Evolutionary conservation across 176 grass and related monocot genomes (phyloP), one percentile per base, ranked within the genome.

Genomic region (Carex littledalei): DNA sequence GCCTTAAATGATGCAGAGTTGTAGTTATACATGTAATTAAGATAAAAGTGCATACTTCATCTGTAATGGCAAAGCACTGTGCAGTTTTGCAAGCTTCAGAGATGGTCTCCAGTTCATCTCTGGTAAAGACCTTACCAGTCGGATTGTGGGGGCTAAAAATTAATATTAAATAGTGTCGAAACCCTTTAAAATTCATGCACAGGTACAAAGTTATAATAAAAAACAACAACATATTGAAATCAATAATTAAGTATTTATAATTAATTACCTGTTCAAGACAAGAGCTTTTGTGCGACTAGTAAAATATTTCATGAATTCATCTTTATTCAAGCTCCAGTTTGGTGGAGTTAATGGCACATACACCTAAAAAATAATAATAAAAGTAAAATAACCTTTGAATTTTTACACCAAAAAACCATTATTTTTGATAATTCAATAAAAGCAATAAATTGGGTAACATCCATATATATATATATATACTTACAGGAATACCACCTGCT

Each of bases 281-380:
- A 94, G 78, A n/a, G 92, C 95, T 87, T 97, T 97, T 75, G 95
- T 97, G 45, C 87, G 87, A 58, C 75, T 85, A 0, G 95, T 91
- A 86, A 98, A 98, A 10, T 88, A 93, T 69, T 90, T 86, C 62
- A 90, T 53, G 80, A 98, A 90, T 53, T 69, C 85, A 8, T 98
- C 88, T 63, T 81, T 61, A n/a, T 93, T 84, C 49, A 98, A 65
- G 57, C 85, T 90, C 95, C 92, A 98, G 64, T 47, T 84, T 82
- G 95, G 92, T 83, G 92, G 92, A 86, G 92, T 89, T 87, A 98
- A 80, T 20, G 87, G 88, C 67, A 98, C 92, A 90, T 93, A 94
- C 2, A 97, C 90, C 95, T 97, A 84, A 49, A 49, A 16, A 75
- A 37, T 59, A 79, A 52, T n/a, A 83, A 16, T 21, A 70, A 31